phyloP scores from a whole-genome alignment of 2,329 filamentous ascomycete genomes.

The Colletotrichum tofieldiae region DNA sequence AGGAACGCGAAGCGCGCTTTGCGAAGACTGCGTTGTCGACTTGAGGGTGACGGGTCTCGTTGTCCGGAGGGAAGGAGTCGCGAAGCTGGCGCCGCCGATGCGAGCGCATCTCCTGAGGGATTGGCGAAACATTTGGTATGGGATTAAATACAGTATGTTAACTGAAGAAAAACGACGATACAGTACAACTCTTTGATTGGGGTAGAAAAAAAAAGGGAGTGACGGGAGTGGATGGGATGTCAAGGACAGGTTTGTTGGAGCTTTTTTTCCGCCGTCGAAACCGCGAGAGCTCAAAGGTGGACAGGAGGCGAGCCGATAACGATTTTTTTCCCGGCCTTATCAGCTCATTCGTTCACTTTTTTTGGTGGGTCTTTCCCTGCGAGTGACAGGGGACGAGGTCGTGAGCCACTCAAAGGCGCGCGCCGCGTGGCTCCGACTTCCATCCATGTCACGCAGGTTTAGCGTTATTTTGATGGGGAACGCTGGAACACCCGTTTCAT shows the following conservation, averaged over 20 bases:
- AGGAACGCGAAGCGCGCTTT: conserved; percentile 25
- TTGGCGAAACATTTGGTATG: conserved; percentile 45
- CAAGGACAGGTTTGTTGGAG: background rate
- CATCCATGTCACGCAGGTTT: conserved; percentile 8
- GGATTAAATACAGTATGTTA: conserved; percentile 23
- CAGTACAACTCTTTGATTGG: conserved; percentile 8
- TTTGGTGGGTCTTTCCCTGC: background rate
- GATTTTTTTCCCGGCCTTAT: conserved; percentile 38
- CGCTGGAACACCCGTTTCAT: background rate
- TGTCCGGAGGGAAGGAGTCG: conserved; percentile 30
- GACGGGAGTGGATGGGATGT: conserved; percentile 1
- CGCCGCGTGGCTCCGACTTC: conserved; percentile 9
- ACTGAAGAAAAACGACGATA: conserved; percentile 11
- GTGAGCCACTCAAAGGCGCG: conserved; percentile 18
- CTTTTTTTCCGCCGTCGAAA: conserved; percentile 29
- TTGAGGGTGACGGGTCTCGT: conserved; percentile 38
- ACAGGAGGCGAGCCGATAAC: conserved; percentile 47
- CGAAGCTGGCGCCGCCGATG: conserved; percentile 50
- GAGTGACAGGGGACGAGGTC: conserved; percentile 2
- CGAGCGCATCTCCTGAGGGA: conserved; percentile 58
- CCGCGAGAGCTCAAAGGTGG: conserved; percentile 21
- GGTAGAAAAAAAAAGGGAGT: conserved; percentile 7
- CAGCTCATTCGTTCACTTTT: conserved; percentile 18
- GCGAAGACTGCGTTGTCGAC: conserved; percentile 35
- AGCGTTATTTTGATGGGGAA: background rate